Conservation (phyloP, 768 basidiomycete genomes). For the Russula ochroleuca region DNA sequence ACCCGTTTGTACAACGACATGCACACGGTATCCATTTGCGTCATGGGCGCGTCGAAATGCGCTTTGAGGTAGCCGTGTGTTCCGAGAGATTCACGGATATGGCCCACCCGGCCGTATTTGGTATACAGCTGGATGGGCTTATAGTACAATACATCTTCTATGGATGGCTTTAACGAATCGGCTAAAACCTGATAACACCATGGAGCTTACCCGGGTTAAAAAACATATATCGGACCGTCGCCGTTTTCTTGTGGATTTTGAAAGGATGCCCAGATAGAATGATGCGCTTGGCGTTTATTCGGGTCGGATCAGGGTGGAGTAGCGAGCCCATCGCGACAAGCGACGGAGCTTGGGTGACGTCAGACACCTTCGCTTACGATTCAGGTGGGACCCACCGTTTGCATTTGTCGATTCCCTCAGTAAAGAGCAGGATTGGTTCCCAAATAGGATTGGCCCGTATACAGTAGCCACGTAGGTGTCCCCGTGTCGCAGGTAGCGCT, state of each 20-base stretch:
- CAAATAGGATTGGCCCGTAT: conserved; percentile 87
- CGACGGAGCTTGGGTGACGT: conserved; percentile 51
- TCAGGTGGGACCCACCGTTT: conserved; percentile 48
- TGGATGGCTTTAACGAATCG: neutral
- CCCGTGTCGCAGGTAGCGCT: conserved; percentile 84
- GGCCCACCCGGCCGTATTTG: conserved; percentile 84
- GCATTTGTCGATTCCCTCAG: conserved; percentile 63
- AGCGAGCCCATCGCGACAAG: conserved; percentile 90
- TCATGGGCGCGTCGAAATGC: conserved; percentile 87
- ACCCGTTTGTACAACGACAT: conserved; percentile 94
- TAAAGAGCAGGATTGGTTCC: conserved; percentile 74
- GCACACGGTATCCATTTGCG: conserved; percentile 96
- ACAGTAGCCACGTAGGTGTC: conserved; percentile 76
- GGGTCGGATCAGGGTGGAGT: conserved; percentile 83
- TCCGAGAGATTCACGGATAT: conserved; percentile 87
- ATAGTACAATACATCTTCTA: conserved; percentile 88
- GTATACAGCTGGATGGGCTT: conserved; percentile 91
- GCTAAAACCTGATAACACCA: conserved; percentile 17
- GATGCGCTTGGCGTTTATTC: conserved; percentile 90
- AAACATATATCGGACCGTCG: conserved; percentile 98
- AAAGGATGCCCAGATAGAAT: conserved; percentile 94
- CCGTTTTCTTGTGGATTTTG: conserved; percentile 95
- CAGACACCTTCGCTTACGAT: conserved; percentile 13
- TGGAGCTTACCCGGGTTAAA: conserved; percentile 71
- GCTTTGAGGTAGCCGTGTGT: conserved; percentile 98